phyloP scores from a whole-genome alignment of 148 eudicot genomes.

The Fagopyrum homotropicum region DNA sequence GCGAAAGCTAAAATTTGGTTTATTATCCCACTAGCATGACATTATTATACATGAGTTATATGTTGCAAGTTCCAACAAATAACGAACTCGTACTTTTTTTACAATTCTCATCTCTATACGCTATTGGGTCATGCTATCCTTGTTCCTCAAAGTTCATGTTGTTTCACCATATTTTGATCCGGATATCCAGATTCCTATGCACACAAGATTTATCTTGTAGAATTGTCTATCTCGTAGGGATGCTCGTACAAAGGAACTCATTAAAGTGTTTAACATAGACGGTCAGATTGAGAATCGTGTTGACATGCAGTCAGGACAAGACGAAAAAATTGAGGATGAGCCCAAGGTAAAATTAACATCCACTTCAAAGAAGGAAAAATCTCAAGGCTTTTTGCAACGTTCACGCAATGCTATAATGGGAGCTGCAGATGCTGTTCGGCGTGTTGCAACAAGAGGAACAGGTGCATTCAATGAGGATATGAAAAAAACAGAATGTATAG shows the following conservation, averaged over 20 bases:
- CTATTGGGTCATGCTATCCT: no score
- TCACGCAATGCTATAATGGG: slow-evolving; percentile 97
- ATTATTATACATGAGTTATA: no score
- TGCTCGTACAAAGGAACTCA: slow-evolving; percentile 90
- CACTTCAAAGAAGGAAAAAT: slow-evolving; percentile 71
- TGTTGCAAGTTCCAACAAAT: neutral
- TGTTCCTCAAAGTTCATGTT: no score
- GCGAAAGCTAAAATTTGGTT: no score
- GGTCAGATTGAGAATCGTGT: slow-evolving; percentile 87
- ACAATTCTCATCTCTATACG: no score
- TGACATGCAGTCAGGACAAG: slow-evolving; percentile 66
- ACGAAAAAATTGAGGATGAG: slow-evolving; percentile 69
- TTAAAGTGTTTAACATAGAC: slow-evolving; percentile 79
- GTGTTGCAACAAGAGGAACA: slow-evolving; percentile 80
- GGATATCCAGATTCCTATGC: neutral
- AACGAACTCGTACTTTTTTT: no score
- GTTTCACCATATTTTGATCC: no score
- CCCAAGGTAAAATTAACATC: slow-evolving; percentile 68
- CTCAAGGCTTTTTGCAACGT: slow-evolving; percentile 75
- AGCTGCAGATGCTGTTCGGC: slow-evolving; percentile 96
- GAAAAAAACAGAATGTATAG: slow-evolving; percentile 86
- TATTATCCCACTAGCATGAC: neutral
- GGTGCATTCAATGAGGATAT: slow-evolving; percentile 71
- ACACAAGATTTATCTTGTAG: neutral
- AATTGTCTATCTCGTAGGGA: slow-evolving; percentile 47